Percentiles rank a stretch among this genome's conserved stretches.
phyloP scores from a whole-genome alignment of 345 rosid genomes.

The Populus davidiana region DNA sequence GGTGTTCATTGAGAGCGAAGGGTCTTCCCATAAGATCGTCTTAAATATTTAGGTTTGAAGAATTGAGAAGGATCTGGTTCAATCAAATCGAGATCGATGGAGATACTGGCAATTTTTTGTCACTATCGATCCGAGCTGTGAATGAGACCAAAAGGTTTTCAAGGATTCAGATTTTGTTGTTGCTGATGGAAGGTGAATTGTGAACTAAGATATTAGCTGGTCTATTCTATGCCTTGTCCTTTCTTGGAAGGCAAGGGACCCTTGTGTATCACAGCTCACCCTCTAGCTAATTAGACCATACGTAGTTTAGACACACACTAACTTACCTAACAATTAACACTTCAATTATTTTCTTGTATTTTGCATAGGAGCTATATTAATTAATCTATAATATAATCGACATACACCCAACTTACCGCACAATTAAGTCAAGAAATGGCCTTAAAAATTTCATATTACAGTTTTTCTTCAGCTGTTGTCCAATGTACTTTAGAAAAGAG shows the following conservation, averaged over 20 bases:
- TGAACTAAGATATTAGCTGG: neutral
- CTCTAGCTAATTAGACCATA: neutral
- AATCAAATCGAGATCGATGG: neutral
- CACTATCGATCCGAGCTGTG: conserved; percentile 17
- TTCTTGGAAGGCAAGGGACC: neutral
- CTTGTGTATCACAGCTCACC: conserved; percentile 29
- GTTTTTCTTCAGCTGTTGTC: neutral
- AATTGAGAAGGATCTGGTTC: neutral
- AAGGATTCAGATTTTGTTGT: conserved; percentile 44
- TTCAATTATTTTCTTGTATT: neutral
- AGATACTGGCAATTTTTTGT: conserved; percentile 34
- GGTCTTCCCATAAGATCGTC: conserved; percentile 2
- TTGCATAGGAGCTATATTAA: conserved; percentile 3
- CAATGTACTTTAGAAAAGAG: neutral
- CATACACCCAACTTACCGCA: neutral
- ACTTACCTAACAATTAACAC: conserved; percentile 11
- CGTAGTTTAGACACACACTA: neutral
- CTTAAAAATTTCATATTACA: neutral
- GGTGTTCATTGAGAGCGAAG: conserved; percentile 16
- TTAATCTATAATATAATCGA: neutral
- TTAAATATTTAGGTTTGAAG: conserved; percentile 1
- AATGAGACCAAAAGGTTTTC: conserved; percentile 30
- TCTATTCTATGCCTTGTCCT: conserved; percentile 24
- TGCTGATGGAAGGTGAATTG: conserved; percentile 25
- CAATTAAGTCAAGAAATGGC: neutral